Percentiles rank a stretch among this genome's conserved stretches.
phyloP scores from a whole-genome alignment of 768 basidiomycete species.

The Xerocomellus amylosporus region DNA sequence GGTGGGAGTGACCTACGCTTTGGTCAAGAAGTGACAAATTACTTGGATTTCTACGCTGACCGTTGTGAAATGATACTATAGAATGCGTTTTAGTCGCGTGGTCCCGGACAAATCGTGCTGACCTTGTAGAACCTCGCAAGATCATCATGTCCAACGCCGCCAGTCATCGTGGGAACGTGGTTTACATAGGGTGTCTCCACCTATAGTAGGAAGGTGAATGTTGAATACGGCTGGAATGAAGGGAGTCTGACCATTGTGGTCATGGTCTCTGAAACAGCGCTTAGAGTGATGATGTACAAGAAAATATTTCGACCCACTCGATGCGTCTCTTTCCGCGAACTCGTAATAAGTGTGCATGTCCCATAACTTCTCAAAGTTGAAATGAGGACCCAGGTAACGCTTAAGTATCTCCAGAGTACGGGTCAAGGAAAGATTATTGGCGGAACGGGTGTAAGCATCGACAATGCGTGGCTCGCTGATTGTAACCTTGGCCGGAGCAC shows the following conservation, averaged over 20 bases:
- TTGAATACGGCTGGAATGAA: not conserved
- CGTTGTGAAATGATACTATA: conserved; percentile 40
- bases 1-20: conserved; percentile 37
- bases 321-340: conserved; percentile 39
- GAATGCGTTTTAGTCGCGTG: not conserved
- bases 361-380: conserved; percentile 46
- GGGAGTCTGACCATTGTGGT: conserved; percentile 35
- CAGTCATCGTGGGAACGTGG: conserved; percentile 45
- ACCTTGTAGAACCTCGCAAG: conserved; percentile 48
- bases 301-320: conserved; percentile 28
- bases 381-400: conserved; percentile 40
- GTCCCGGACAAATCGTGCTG: not conserved
- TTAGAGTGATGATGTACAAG: not conserved
- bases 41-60: conserved; percentile 14
- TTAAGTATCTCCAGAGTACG: conserved; percentile 38
- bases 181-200: conserved; percentile 42
- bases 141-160: conserved; percentile 42
- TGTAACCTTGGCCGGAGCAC: conserved; percentile 29
- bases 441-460: conserved; percentile 37
- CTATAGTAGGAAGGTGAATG: conserved; percentile 23
- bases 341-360: conserved; percentile 47
- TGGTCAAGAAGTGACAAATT: not conserved
- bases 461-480: conserved; percentile 20
- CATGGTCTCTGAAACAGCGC: conserved; percentile 37
- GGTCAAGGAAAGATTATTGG: conserved; percentile 37